phyloP scores from a whole-genome alignment of 1,139 yeast genomes.

The Taphrina flavorubra region DNA sequence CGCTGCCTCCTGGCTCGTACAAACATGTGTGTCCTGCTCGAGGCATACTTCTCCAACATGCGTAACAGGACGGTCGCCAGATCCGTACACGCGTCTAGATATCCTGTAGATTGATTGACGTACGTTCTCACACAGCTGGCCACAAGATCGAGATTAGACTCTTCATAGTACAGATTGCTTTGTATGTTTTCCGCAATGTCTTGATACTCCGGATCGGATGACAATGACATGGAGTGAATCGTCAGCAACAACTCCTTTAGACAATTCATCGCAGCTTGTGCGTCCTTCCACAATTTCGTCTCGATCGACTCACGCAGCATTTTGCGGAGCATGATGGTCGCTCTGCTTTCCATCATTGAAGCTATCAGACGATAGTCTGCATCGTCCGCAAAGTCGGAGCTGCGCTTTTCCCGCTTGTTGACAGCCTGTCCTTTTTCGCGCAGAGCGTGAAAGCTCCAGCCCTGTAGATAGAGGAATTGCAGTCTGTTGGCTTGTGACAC shows the following conservation, averaged over 20 bases:
- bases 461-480: constrained; percentile 65
- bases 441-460: constrained; percentile 67
- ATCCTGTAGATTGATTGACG: constrained; percentile 54
- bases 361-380: constrained; percentile 69
- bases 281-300: constrained; percentile 58
- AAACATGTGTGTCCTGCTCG: constrained; percentile 56
- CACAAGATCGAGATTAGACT: constrained; percentile 65
- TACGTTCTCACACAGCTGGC: constrained; percentile 69
- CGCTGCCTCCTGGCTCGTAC: constrained; percentile 49
- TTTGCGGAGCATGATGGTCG: constrained; percentile 65
- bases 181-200: constrained; percentile 61
- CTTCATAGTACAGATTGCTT: constrained; percentile 67
- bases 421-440: constrained; percentile 53
- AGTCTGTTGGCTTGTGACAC: constrained; percentile 52
- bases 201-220: constrained; percentile 55
- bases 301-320: constrained; percentile 63
- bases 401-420: constrained; percentile 38
- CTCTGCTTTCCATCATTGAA: constrained; percentile 68
- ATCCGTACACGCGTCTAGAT: constrained; percentile 65
- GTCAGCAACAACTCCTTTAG: constrained; percentile 64
- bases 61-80: constrained; percentile 70
- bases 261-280: constrained; percentile 74
- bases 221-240: constrained; percentile 46
- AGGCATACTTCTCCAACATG: constrained; percentile 69
- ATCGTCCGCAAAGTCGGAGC: constrained; percentile 42